Percentiles rank a stretch among this genome's conserved stretches.
Evolutionary conservation across 495 filamentous ascomycete genomes (phyloP).

Genomic region (Podospora didyma): DNA sequence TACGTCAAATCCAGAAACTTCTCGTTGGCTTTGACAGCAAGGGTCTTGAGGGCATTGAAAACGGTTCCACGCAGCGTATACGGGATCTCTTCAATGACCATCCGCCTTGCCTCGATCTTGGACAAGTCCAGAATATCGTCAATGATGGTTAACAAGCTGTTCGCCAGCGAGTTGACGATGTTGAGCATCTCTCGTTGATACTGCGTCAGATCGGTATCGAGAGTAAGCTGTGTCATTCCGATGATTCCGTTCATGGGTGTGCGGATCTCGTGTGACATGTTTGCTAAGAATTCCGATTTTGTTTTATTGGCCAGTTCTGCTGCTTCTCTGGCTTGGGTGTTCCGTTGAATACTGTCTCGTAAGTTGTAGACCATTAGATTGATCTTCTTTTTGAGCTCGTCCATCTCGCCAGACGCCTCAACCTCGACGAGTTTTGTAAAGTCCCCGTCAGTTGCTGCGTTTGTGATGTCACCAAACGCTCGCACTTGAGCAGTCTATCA

Average conservation of each 20-base stretch:
- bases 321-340: constrained; percentile 93
- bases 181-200: constrained; percentile 99
- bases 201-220: constrained; percentile 91
- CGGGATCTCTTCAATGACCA: constrained; percentile 98
- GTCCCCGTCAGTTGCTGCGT: constrained; percentile 92
- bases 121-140: constrained; percentile 99
- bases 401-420: constrained; percentile 98
- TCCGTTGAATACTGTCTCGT: constrained; percentile 93
- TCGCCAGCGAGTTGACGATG: constrained; percentile 95
- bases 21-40: constrained; percentile 97
- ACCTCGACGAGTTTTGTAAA: constrained; percentile 98
- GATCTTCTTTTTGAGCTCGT: constrained; percentile 98
- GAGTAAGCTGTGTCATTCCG: constrained; percentile 93
- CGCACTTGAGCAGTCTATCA: constrained; percentile 84
- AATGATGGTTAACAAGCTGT: constrained; percentile 96
- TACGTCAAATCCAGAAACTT: constrained; percentile 93
- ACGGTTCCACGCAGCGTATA: constrained; percentile 94
- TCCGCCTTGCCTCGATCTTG: constrained; percentile 97
- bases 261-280: constrained; percentile 99
- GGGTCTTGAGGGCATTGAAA: constrained; percentile 95
- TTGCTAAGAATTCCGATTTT: constrained; percentile 97
- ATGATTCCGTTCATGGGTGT: constrained; percentile 90
- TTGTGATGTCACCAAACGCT: constrained; percentile 96
- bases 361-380: constrained; percentile 98
- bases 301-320: constrained; percentile 97